Base-by-base conservation (phyloP, 2,329 filamentous ascomycete species). In the Blastomyces percursus region DNA sequence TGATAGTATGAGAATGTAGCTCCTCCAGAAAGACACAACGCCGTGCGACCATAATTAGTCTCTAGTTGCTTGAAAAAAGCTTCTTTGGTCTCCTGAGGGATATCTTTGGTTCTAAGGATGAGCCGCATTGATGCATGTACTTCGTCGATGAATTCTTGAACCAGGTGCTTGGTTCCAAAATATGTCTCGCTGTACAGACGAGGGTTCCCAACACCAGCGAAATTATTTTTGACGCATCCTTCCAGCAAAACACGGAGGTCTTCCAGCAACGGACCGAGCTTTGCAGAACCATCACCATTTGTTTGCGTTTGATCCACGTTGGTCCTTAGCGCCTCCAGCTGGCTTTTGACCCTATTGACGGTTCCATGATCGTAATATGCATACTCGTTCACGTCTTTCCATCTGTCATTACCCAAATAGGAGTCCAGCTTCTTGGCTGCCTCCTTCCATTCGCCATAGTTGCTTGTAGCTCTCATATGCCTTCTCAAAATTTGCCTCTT, bases 1-100 rank as follows among this genome's bases (percentile, higher is more conserved):
- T 99, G 94, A 73, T 97, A 97, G 73, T 96, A 97, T 5, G 94
- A 91, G 75, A 99, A 96, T 0, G 89, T 90, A 3, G 93, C 94
- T 0, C 94, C 94, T 1, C 94, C 94, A 4, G 91, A 96, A 1
- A 99, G 79, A 71, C 93, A 99, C 2, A 99, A 80, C 0, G 94
- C 94, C 7, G 93, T 96, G 38, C 93, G 87, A 38, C 94, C 94
- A 69, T 89, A 96, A 73, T 97, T 97, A 62, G 90, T 90, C 64
- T 91, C 86, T 50, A 96, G 80, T 65, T 95, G 88, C 73, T 93
- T 95, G 79, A 96, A 96, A 55, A 96, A 80, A 5, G 80, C 79
- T 57, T 89, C 83, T 77, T 96, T 97, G 72, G 88, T 86, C 30
- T 92, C 87, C 21, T 81, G 73, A 4, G 82, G 79, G 40, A 96